phyloP scores from a whole-genome alignment of 257 asterid genomes.

The Solanum chiquidenum region DNA sequence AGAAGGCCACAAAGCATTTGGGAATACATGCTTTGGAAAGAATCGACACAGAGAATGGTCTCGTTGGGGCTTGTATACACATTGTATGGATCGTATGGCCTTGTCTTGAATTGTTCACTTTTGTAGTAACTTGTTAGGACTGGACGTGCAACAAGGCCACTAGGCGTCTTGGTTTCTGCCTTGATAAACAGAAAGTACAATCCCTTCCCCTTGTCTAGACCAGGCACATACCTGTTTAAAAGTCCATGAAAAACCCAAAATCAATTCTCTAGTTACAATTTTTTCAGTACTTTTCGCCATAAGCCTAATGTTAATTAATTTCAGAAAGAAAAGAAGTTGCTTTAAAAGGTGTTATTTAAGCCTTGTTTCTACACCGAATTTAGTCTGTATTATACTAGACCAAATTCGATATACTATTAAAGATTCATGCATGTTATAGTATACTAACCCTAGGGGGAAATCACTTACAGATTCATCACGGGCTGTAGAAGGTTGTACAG shows the following conservation, averaged over 20 bases:
- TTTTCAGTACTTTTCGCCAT: background rate
- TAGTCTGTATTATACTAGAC: background rate
- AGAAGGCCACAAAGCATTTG: slow-evolving; percentile 84
- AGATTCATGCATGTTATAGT: background rate
- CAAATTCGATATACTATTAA: background rate
- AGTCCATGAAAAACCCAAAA: background rate
- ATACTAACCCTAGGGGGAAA: background rate
- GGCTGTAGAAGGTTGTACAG: slow-evolving; percentile 72
- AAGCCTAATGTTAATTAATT: background rate
- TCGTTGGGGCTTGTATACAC: slow-evolving; percentile 80
- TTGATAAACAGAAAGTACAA: slow-evolving; percentile 61
- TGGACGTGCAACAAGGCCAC: slow-evolving; percentile 76
- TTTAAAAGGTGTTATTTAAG: background rate
- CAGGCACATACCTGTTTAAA: slow-evolving; percentile 50
- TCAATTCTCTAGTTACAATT: background rate
- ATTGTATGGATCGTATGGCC: slow-evolving; percentile 50
- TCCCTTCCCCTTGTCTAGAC: slow-evolving; percentile 64
- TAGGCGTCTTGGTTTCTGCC: slow-evolving; percentile 59
- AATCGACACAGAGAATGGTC: slow-evolving; percentile 61
- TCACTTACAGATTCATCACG: slow-evolving; percentile 72
- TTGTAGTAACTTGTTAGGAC: slow-evolving; percentile 82
- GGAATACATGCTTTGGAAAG: slow-evolving; percentile 72
- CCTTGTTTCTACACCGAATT: background rate
- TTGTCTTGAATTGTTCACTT: slow-evolving; percentile 60
- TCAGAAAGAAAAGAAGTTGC: background rate